Evolutionary conservation across 768 basidiomycete species (phyloP).

Genomic region (Naganishia vaughanmartiniae): DNA sequence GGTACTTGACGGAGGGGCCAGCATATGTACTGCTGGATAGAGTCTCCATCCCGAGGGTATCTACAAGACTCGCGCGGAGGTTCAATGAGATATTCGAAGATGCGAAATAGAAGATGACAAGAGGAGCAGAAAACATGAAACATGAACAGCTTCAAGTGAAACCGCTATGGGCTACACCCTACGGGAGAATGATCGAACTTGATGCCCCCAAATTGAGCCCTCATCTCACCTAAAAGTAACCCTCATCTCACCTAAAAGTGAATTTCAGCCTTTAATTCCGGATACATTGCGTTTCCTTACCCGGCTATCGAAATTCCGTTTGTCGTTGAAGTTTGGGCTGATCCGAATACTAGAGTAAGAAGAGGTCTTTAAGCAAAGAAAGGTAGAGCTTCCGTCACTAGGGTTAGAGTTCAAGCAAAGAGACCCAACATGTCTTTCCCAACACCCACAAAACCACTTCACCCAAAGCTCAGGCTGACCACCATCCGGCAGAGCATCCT

Average conservation of each 20-base stretch:
- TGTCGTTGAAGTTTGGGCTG: background rate
- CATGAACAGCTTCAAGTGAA: background rate
- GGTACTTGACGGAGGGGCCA: background rate
- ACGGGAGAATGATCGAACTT: constrained; percentile 11
- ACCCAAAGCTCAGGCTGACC: background rate
- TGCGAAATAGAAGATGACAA: background rate
- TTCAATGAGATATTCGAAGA: background rate
- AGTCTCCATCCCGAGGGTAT: background rate
- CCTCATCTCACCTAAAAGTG: background rate
- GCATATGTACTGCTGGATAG: background rate
- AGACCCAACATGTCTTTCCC: constrained; percentile 3
- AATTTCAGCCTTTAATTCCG: background rate
- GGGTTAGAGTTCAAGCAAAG: background rate
- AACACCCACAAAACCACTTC: constrained; percentile 7
- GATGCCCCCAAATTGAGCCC: background rate
- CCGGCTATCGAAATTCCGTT: constrained; percentile 7
- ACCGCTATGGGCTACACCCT: background rate
- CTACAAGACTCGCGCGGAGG: background rate
- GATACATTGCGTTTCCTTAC: background rate
- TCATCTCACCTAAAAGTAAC: background rate
- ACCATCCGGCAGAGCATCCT: constrained; percentile 52
- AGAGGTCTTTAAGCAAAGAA: background rate
- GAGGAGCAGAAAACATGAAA: background rate
- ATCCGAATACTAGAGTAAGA: background rate
- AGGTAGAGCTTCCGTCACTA: background rate